phyloP scores from a whole-genome alignment of 352 stramenopile species.

The Globisporangium perplexum region DNA sequence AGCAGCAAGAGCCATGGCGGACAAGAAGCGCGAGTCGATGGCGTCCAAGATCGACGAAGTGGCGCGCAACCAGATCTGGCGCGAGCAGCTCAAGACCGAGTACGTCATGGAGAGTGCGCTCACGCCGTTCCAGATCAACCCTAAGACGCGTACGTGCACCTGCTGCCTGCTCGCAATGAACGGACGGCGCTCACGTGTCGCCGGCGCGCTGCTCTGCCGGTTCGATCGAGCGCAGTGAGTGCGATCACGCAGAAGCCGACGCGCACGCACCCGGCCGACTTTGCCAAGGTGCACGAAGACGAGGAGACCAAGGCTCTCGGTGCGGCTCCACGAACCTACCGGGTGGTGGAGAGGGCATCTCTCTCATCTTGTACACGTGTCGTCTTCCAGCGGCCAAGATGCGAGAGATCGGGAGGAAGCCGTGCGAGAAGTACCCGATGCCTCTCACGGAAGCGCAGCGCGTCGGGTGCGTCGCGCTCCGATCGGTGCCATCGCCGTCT shows the following conservation, averaged over 20 bases:
- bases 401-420: constrained; percentile 56
- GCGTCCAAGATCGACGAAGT: constrained; percentile 84
- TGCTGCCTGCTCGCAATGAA: not conserved
- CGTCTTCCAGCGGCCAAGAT: constrained; percentile 38
- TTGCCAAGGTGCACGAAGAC: constrained; percentile 51
- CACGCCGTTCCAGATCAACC: constrained; percentile 81
- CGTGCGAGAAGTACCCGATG: constrained; percentile 52
- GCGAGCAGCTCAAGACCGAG: constrained; percentile 83
- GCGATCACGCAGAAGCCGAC: constrained; percentile 74
- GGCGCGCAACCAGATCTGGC: constrained; percentile 84
- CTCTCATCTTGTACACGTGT: not conserved
- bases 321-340: constrained; percentile 8
- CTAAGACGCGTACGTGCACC: constrained; percentile 53
- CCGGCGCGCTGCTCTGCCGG: not conserved
- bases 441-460: constrained; percentile 75
- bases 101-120: constrained; percentile 69
- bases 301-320: constrained; percentile 47
- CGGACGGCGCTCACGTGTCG: not conserved
- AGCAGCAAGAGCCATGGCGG: constrained; percentile 50
- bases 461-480: constrained; percentile 30
- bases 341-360: not conserved
- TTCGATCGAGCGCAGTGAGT: constrained; percentile 36
- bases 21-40: constrained; percentile 73
- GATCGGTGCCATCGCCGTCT: not conserved
- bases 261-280: constrained; percentile 65